A percentile compares a stretch with the other conserved stretches of the same genome.
These are phyloP conservation scores for Chiua virens DNA, from an alignment of 768 basidiomycete species.

Conservation along the genomic window DNA sequence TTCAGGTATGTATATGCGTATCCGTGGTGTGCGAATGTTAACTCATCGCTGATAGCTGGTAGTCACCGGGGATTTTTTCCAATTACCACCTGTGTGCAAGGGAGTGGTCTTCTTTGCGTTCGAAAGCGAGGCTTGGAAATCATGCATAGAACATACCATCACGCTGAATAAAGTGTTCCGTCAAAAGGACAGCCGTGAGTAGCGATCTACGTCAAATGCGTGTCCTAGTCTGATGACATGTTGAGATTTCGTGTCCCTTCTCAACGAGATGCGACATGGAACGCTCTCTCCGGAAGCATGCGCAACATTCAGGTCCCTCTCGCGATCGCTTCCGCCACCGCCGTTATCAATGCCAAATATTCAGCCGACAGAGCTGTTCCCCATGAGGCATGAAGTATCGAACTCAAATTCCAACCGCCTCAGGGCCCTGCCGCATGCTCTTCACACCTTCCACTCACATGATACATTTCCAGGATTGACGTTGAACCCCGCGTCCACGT, in stretches of 20 bases:
- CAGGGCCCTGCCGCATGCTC: slow-evolving; percentile 41
- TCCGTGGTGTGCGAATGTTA: not conserved
- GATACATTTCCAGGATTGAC: slow-evolving; percentile 41
- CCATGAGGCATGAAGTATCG: slow-evolving; percentile 69
- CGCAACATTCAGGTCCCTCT: slow-evolving; percentile 46
- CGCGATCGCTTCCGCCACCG: slow-evolving; percentile 26
- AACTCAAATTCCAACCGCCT: slow-evolving; percentile 59
- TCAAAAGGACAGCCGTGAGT: slow-evolving; percentile 67
- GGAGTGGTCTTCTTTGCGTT: slow-evolving; percentile 58
- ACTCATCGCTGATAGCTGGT: slow-evolving; percentile 37
- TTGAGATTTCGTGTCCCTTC: slow-evolving; percentile 64
- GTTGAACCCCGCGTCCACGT: slow-evolving; percentile 2
- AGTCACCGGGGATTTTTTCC: slow-evolving; percentile 60
- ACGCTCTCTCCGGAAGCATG: slow-evolving; percentile 47
- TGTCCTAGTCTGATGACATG: not conserved
- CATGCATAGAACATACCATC: slow-evolving; percentile 56
- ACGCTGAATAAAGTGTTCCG: slow-evolving; percentile 73
- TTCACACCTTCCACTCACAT: slow-evolving; percentile 45
- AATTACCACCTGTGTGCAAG: slow-evolving; percentile 54
- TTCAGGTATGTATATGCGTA: slow-evolving; percentile 44
- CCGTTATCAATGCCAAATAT: slow-evolving; percentile 31
- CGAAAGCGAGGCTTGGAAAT: slow-evolving; percentile 47
- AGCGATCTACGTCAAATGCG: not conserved
- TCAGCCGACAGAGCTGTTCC: slow-evolving; percentile 57
- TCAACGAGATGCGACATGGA: slow-evolving; percentile 77